Evolutionary conservation across 2,329 filamentous ascomycete genomes (phyloP).

Genomic region (Colletotrichum australisinense): DNA sequence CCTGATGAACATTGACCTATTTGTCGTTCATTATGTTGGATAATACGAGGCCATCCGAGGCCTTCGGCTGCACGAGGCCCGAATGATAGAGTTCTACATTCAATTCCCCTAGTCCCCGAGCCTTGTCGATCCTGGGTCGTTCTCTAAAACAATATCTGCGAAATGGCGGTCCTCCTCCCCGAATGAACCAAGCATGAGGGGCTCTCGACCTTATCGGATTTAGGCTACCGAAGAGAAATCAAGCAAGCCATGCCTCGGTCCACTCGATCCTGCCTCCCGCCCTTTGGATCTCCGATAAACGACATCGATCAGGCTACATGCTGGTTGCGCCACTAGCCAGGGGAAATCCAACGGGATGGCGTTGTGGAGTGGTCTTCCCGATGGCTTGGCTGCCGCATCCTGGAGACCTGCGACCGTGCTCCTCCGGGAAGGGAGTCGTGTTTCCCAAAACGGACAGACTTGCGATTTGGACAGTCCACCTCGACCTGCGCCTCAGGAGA

Average conservation of each 20-base stretch:
- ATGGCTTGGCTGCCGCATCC: conserved; percentile 22
- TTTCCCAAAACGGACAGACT: conserved; percentile 36
- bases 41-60: not conserved
- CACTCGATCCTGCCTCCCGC: not conserved
- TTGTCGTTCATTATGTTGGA: not conserved
- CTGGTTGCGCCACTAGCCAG: not conserved
- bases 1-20: not conserved
- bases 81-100: not conserved
- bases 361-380: conserved; percentile 1
- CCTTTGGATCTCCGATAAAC: conserved; percentile 24
- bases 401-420: conserved; percentile 27
- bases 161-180: conserved; percentile 6
- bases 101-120: not conserved
- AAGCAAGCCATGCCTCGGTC: not conserved
- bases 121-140: not conserved
- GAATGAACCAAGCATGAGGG: not conserved
- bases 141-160: conserved; percentile 6
- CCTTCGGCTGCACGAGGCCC: not conserved
- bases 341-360: not conserved
- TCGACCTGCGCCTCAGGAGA: conserved; percentile 20
- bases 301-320: conserved; percentile 9
- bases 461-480: conserved; percentile 26
- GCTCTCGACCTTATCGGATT: conserved; percentile 7
- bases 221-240: conserved; percentile 21
- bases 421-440: conserved; percentile 3